A percentile compares a stretch with the other conserved stretches of the same genome.
Conservation (phyloP, 2,329 filamentous ascomycete species). For the Aspergillus costaricaensis region DNA sequence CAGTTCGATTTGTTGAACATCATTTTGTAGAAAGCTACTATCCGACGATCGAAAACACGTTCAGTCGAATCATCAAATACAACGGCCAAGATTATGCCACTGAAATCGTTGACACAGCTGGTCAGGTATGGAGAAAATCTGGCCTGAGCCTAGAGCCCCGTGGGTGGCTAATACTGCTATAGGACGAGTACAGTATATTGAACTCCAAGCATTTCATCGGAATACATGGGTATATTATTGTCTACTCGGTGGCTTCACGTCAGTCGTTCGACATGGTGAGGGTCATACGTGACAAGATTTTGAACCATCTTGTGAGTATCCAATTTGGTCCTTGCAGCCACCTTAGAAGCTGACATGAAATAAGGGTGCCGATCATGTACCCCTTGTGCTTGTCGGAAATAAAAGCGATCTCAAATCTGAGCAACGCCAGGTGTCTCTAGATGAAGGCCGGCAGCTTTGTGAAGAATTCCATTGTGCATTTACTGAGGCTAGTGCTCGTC, state of each 20-base stretch:
- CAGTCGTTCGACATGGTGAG: slow-evolving; percentile 97
- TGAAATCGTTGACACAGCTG: slow-evolving; percentile 97
- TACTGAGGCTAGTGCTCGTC: slow-evolving; percentile 91
- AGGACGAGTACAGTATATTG: slow-evolving; percentile 98
- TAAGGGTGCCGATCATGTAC: slow-evolving; percentile 87
- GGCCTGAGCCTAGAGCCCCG: background rate
- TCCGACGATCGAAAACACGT: slow-evolving; percentile 98
- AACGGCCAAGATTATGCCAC: slow-evolving; percentile 92
- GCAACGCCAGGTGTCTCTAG: slow-evolving; percentile 83
- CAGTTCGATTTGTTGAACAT: slow-evolving; percentile 94
- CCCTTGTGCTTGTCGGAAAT: slow-evolving; percentile 93
- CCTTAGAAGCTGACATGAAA: slow-evolving; percentile 2
- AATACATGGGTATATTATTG: slow-evolving; percentile 97
- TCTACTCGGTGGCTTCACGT: slow-evolving; percentile 93
- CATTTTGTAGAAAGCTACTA: slow-evolving; percentile 99
- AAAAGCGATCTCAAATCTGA: slow-evolving; percentile 93
- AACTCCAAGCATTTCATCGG: slow-evolving; percentile 99
- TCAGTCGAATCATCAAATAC: slow-evolving; percentile 90
- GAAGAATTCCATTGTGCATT: slow-evolving; percentile 89
- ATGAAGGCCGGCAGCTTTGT: slow-evolving; percentile 81
- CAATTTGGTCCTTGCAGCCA: background rate
- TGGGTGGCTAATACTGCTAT: slow-evolving; percentile 22
- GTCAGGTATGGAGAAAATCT: slow-evolving; percentile 64
- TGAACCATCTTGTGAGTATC: slow-evolving; percentile 80
- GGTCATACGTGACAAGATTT: slow-evolving; percentile 93